A percentile compares a stretch with the other conserved stretches of the same genome.
Evolutionary conservation across 352 stramenopile species (phyloP).

Genomic region (Phytophthora megakarya): DNA sequence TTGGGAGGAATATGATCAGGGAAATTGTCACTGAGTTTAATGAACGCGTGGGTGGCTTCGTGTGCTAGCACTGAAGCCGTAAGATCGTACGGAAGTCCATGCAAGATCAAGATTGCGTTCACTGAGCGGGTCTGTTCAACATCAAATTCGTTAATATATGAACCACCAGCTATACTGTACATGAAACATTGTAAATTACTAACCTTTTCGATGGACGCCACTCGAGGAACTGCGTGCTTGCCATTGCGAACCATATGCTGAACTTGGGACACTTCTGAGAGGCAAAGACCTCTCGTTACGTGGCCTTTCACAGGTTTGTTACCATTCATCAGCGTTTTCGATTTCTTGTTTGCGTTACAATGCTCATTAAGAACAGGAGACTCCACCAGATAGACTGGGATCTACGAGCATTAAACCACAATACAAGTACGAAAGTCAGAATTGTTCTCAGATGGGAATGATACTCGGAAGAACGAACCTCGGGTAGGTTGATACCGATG

Average conservation of each 20-base stretch:
- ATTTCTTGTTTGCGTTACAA: constrained; percentile 36
- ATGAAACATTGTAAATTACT: not conserved
- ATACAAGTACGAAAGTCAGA: too few relatives aligned
- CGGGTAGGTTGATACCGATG: constrained; percentile 65
- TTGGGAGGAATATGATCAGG: constrained; percentile 51
- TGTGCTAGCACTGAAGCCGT: constrained; percentile 74
- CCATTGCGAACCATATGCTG: constrained; percentile 53
- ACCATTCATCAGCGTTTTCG: constrained; percentile 29
- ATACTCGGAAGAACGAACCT: constrained; percentile 29
- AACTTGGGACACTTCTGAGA: constrained; percentile 63
- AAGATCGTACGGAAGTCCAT: constrained; percentile 77
- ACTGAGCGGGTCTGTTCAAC: constrained; percentile 58
- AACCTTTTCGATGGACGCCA: constrained; percentile 62
- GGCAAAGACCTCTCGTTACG: constrained; percentile 56
- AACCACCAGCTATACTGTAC: not conserved
- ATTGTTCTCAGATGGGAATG: not conserved
- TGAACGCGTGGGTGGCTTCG: constrained; percentile 76
- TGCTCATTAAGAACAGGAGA: constrained; percentile 61
- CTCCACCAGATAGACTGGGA: constrained; percentile 73
- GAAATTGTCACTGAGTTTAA: constrained; percentile 75
- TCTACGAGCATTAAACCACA: too few relatives aligned
- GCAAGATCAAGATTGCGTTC: constrained; percentile 71
- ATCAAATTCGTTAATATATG: not conserved
- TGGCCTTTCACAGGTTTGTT: constrained; percentile 42
- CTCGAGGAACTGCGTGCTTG: constrained; percentile 40